Base-by-base conservation (phyloP, 1,139 yeast species). In the Saccharomycopsis phalli region DNA sequence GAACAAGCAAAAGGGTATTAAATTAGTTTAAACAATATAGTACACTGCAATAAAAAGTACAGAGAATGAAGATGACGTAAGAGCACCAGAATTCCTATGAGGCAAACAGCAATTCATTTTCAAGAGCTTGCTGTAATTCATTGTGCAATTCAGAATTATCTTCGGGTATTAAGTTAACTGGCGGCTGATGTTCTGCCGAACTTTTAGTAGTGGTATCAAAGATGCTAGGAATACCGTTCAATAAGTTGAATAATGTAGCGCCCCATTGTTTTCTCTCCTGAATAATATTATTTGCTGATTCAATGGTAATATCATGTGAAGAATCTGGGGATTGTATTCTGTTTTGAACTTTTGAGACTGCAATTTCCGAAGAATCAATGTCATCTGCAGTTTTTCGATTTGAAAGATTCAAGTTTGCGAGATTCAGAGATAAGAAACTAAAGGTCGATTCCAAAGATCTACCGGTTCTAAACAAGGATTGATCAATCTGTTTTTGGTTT, bases 61-160 rank as follows among this genome's bases (percentile, higher is more conserved):
- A 11, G 8, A 10, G 17, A 25, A 17, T 4, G 21, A 26, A 26
- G 29, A 7, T 10, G 21, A 10, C 16, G 20, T 11, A 16, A 10
- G 16, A 34, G 21, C 13, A n/a, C n/a, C 36, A 34, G 29, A 20
- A 6, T 17, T 13, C 19, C 8, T 17, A 7, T 19, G 13, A 6
- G 4, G 4, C 8, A 19, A 41, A 42, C 38, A 34, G 36, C 10
- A 41, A 17, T 8, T 42, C 45, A 17, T 35, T 31, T 14, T 29
- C 28, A 10, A 44, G 30, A 8, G 47, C 47, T 2, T 44, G 34
- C 22, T 41, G 34, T 17, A 44, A 29, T 23, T 44, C 47, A n/a
- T 34, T n/a, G n/a, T n/a, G n/a, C n/a, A n/a, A n/a, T n/a, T n/a
- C n/a, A n/a, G n/a, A n/a, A n/a, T n/a, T n/a, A n/a, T n/a, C n/a